Percentiles rank a stretch among this genome's conserved stretches.
Evolutionary conservation across 805 yeast genomes (phyloP).

Genomic region (Clavispora phyllophila): DNA sequence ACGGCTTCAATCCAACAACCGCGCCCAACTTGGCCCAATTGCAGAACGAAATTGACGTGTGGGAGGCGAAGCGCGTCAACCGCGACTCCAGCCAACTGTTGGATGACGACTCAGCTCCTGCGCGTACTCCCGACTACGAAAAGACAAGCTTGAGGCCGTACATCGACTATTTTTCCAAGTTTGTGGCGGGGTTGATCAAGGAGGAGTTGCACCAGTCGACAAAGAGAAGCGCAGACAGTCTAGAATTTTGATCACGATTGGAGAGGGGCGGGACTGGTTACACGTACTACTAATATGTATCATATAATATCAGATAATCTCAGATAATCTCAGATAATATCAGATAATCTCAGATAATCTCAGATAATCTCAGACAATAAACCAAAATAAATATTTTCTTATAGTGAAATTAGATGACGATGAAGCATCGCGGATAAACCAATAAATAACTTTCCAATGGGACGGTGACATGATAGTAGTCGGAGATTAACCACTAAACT

Average conservation of each 20-base stretch:
- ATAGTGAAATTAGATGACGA: too few relatives aligned
- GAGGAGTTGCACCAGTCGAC: conserved; percentile 42
- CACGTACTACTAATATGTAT: too few relatives aligned
- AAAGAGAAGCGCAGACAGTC: conserved; percentile 23
- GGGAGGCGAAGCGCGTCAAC: conserved; percentile 33
- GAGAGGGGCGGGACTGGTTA: too few relatives aligned
- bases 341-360: too few relatives aligned
- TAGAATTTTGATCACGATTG: conserved; percentile 21
- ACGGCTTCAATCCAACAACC: conserved; percentile 67
- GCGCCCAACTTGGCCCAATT: conserved; percentile 73
- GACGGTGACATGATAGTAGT: too few relatives aligned
- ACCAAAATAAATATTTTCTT: too few relatives aligned
- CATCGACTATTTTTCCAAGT: conserved; percentile 58
- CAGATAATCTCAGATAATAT: too few relatives aligned
- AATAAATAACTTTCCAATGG: too few relatives aligned
- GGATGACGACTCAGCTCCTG: conserved; percentile 18
- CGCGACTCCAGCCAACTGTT: conserved; percentile 22
- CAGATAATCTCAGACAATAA: too few relatives aligned
- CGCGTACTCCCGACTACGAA: conserved; percentile 44
- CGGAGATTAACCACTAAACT: too few relatives aligned
- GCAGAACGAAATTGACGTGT: conserved; percentile 57
- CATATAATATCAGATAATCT: too few relatives aligned
- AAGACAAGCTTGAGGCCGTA: conserved; percentile 69
- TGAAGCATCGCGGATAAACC: too few relatives aligned
- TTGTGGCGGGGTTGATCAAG: conserved; percentile 52